Evolutionary conservation across 768 basidiomycete genomes (phyloP).

Genomic region (Hygrocybe coccinea): DNA sequence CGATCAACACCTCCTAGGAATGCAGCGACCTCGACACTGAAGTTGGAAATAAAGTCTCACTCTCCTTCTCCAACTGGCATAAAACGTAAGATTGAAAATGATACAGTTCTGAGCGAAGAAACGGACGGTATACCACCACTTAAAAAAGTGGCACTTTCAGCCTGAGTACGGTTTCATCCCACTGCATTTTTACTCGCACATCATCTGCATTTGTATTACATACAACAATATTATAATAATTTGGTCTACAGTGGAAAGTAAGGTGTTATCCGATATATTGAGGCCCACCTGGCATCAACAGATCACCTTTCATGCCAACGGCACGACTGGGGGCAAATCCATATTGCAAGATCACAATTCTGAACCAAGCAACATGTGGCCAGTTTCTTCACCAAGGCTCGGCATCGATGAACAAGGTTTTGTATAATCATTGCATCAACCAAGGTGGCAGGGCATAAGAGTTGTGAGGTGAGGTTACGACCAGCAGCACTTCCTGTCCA

Average conservation of each 20-base stretch:
- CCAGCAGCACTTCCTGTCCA: too few relatives aligned
- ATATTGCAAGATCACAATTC: too few relatives aligned
- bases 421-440: too few relatives aligned
- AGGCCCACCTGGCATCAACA: too few relatives aligned
- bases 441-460: too few relatives aligned
- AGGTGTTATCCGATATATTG: too few relatives aligned
- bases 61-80: constrained; percentile 50
- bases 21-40: constrained; percentile 34
- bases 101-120: constrained; percentile 36
- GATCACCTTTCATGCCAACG: too few relatives aligned
- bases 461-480: too few relatives aligned
- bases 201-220: constrained; percentile 7
- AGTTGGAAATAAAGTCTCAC: constrained; percentile 35
- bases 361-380: too few relatives aligned
- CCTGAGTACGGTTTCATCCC: constrained; percentile 13
- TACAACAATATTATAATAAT: background rate
- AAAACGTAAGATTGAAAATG: constrained; percentile 73
- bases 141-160: constrained; percentile 60
- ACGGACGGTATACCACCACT: constrained; percentile 53
- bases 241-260: background rate
- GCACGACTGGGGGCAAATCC: too few relatives aligned
- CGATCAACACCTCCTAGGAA: constrained; percentile 37
- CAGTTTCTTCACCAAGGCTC: too few relatives aligned
- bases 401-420: too few relatives aligned
- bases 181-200: background rate